These are phyloP conservation scores for Fusarium sterilihyphosum DNA, from an alignment of 2,329 filamentous ascomycete species.

Conservation along the genomic window DNA sequence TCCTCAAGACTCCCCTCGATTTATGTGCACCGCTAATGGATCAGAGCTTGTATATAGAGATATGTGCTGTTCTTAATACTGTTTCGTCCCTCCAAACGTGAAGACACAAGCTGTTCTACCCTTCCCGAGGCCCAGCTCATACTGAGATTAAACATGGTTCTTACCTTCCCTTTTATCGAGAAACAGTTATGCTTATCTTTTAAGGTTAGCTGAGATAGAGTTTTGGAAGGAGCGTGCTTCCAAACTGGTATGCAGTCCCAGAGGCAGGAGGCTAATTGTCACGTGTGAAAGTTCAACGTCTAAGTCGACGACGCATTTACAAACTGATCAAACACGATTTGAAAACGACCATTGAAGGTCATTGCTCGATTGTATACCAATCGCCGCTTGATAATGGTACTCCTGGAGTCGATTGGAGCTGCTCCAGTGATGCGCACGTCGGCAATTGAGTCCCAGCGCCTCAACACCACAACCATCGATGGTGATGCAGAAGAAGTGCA, in stretches of 20 bases:
- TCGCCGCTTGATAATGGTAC: fast-evolving
- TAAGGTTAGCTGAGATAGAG: neutral
- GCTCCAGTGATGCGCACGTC: fast-evolving
- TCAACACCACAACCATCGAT: neutral
- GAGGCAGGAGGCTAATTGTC: neutral
- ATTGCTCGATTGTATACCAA: neutral
- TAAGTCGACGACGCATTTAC: neutral
- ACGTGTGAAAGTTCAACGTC: neutral
- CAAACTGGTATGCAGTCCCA: too few relatives aligned
- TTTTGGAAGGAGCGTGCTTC: neutral
- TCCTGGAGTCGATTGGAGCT: neutral
- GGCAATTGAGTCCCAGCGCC: too few relatives aligned
- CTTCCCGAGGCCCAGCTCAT: neutral
- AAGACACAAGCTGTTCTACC: neutral
- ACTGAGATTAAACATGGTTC: neutral
- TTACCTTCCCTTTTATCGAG: neutral
- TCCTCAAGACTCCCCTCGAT: too few relatives aligned
- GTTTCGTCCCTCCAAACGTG: neutral
- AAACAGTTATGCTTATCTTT: neutral
- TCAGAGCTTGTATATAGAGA: neutral
- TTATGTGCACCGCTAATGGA: fast-evolving
- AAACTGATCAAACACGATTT: neutral
- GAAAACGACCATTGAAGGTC: too few relatives aligned
- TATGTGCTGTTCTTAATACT: too few relatives aligned
- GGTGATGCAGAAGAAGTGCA: neutral